A percentile compares a stretch with the other conserved stretches of the same genome.
Conservation (phyloP, 345 rosid genomes). For the Laguncularia racemosa region DNA sequence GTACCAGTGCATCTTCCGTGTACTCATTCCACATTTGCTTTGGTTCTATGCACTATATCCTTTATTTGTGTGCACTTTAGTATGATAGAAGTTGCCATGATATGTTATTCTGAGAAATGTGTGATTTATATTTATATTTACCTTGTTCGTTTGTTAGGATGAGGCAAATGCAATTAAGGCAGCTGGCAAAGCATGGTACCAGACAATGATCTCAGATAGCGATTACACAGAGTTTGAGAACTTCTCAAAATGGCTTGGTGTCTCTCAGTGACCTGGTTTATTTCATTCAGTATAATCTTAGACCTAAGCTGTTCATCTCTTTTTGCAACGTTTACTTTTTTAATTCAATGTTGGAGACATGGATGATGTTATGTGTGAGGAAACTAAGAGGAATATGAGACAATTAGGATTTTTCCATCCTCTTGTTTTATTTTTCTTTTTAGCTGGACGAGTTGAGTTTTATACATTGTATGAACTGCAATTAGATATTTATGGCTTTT, state of each 20-base stretch:
- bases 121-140: not conserved
- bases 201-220: constrained; percentile 87
- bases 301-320: not conserved
- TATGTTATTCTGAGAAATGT: not conserved
- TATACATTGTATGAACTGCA: not conserved
- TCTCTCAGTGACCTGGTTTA: constrained; percentile 23
- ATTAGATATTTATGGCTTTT: not conserved
- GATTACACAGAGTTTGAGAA: constrained; percentile 73
- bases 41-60: too few species aligned
- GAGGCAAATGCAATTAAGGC: constrained; percentile 62
- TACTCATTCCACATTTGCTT: too few species aligned
- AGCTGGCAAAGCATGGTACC: constrained; percentile 92
- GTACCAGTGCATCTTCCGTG: too few species aligned
- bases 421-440: not conserved
- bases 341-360: constrained; percentile 3
- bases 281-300: not conserved
- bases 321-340: not conserved
- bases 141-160: constrained; percentile 40
- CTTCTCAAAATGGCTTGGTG: constrained; percentile 47
- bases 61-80: too few species aligned
- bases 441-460: not conserved
- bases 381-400: not conserved
- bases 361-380: not conserved
- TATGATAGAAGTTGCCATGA: too few species aligned
- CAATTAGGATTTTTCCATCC: not conserved